Evolutionary conservation across 2,329 filamentous ascomycete genomes (phyloP).

Genomic region (Claviceps sp.): DNA sequence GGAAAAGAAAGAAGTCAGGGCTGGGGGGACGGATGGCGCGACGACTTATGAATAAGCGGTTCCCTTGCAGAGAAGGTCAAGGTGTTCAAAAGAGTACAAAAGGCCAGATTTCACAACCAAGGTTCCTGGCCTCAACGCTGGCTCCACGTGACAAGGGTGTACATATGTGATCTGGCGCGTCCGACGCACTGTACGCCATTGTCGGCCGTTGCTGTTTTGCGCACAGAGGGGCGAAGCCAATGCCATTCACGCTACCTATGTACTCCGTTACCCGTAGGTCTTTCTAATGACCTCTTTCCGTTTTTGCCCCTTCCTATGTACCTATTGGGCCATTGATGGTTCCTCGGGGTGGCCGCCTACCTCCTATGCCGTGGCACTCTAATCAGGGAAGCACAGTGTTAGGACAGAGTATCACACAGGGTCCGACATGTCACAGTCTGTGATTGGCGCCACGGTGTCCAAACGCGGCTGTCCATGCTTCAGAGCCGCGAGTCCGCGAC

Average conservation of each 20-base stretch:
- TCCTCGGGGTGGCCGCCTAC: too few species aligned
- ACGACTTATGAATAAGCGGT: slow-evolving; percentile 22
- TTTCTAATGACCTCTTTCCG: too few species aligned
- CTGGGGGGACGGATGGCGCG: slow-evolving; percentile 14
- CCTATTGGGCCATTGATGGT: too few species aligned
- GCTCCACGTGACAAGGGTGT: slow-evolving; percentile 19
- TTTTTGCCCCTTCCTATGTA: too few species aligned
- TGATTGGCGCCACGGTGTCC: slow-evolving; percentile 7
- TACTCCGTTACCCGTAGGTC: neutral
- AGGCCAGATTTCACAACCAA: slow-evolving; percentile 35
- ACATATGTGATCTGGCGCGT: neutral
- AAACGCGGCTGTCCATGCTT: slow-evolving; percentile 1
- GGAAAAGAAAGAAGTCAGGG: slow-evolving; percentile 10
- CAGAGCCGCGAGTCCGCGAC: neutral
- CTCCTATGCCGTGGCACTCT: neutral
- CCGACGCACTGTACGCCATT: slow-evolving; percentile 1
- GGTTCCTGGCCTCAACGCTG: slow-evolving; percentile 1
- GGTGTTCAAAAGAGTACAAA: slow-evolving; percentile 31
- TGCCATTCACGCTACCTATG: neutral
- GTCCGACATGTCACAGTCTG: slow-evolving; percentile 4
- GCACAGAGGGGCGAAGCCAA: neutral
- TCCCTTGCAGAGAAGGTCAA: slow-evolving; percentile 23
- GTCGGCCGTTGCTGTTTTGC: neutral
- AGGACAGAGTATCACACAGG: neutral
- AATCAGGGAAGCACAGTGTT: neutral